Conservation (phyloP, 768 basidiomycete species). For the Leccinum broughii region DNA sequence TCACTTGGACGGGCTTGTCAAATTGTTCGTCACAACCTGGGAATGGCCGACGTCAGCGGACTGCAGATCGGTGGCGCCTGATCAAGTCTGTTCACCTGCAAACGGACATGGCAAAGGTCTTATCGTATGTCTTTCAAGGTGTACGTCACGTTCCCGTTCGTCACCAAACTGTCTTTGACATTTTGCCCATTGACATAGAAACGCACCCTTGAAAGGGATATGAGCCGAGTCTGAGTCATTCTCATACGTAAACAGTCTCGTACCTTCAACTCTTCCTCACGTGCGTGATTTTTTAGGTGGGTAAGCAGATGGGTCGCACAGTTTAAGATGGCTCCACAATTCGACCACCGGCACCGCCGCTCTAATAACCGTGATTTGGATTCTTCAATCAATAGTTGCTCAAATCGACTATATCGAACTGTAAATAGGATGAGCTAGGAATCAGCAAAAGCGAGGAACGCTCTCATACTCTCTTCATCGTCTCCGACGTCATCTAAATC, state of each 20-base stretch:
- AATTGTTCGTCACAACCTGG: constrained; percentile 57
- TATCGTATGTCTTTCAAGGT: constrained; percentile 52
- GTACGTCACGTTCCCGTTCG: constrained; percentile 40
- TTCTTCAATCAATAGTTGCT: constrained; percentile 46
- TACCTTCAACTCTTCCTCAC: constrained; percentile 33
- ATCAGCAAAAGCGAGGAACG: constrained; percentile 21
- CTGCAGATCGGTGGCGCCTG: not conserved
- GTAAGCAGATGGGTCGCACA: constrained; percentile 47
- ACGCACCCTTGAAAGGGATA: constrained; percentile 34
- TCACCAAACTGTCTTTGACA: constrained; percentile 49
- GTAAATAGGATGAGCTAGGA: constrained; percentile 30
- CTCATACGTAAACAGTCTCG: constrained; percentile 10
- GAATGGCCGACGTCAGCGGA: constrained; percentile 12
- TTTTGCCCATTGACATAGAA: constrained; percentile 55
- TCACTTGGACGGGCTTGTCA: constrained; percentile 45
- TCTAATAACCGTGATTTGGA: constrained; percentile 50
- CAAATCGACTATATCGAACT: constrained; percentile 42
- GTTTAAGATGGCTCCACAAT: constrained; percentile 56
- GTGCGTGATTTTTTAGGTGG: constrained; percentile 48
- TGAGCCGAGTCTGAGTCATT: constrained; percentile 6
- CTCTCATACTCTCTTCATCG: constrained; percentile 34
- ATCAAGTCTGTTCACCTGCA: constrained; percentile 41
- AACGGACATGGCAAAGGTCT: constrained; percentile 32
- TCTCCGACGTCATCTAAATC: constrained; percentile 18
- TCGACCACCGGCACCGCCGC: constrained; percentile 57